phyloP scores from a whole-genome alignment of 176 grass and related monocot species.

The Bolboschoenus planiculmis region DNA sequence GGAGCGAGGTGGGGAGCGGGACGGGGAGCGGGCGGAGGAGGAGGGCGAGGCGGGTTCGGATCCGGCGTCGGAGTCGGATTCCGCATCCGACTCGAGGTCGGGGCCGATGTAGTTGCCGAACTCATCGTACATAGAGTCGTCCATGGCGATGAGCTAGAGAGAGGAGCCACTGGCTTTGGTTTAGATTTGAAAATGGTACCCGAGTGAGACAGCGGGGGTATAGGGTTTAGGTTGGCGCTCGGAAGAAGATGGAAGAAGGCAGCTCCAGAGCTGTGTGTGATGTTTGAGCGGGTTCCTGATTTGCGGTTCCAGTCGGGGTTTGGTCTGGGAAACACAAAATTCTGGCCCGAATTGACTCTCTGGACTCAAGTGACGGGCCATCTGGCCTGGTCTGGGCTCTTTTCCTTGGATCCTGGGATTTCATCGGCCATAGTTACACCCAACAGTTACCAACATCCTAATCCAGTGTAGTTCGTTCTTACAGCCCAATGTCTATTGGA shows the following conservation, averaged over 20 bases:
- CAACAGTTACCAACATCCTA: too few relatives aligned
- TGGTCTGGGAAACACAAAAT: too few relatives aligned
- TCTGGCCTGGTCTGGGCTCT: background rate
- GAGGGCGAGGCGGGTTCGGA: conserved; percentile 36
- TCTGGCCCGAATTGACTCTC: background rate
- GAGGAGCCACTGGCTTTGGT: background rate
- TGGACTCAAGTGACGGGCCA: background rate
- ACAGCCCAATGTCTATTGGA: too few relatives aligned
- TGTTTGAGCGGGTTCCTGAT: background rate
- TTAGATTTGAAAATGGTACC: background rate
- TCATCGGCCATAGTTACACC: too few relatives aligned
- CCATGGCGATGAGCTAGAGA: conserved; percentile 44
- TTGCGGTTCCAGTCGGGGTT: background rate
- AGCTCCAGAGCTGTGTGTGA: background rate
- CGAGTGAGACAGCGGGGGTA: background rate
- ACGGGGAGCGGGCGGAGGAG: conserved; percentile 34
- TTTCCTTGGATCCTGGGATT: background rate
- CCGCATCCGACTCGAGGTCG: conserved; percentile 70
- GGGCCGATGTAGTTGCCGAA: conserved; percentile 99
- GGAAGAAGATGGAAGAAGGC: background rate
- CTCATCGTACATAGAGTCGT: conserved; percentile 98
- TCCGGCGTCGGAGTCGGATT: conserved; percentile 21
- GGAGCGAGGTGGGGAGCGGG: conserved; percentile 37
- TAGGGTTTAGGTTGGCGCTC: background rate
- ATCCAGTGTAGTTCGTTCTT: too few relatives aligned